Percentiles rank a stretch among this genome's conserved stretches.
Evolutionary conservation across 2,329 filamentous ascomycete genomes (phyloP).

Genomic region (Pseudogymnoascus sp.): DNA sequence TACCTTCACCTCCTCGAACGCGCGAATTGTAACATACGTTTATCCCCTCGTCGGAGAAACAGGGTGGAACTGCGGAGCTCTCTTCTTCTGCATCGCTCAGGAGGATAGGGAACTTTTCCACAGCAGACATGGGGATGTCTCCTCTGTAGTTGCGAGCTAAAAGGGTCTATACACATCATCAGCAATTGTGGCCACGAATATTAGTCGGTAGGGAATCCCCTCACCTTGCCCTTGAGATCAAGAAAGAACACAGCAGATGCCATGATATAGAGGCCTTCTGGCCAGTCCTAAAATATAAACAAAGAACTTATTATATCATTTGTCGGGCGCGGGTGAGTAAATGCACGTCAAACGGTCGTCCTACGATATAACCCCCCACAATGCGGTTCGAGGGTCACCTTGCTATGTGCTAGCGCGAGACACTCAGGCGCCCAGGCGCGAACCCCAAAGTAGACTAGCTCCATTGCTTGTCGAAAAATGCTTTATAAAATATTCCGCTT

Average conservation of each 20-base stretch:
- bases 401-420: not conserved
- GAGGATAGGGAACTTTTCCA: constrained; percentile 94
- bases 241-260: constrained; percentile 97
- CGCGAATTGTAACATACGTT: constrained; percentile 56
- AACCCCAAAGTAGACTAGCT: constrained; percentile 16
- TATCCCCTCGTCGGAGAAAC: constrained; percentile 97
- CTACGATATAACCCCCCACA: constrained; percentile 6
- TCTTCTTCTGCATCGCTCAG: constrained; percentile 99
- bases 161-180: constrained; percentile 61
- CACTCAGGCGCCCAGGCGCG: constrained; percentile 8
- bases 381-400: constrained; percentile 4
- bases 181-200: constrained; percentile 14
- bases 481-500: constrained; percentile 1
- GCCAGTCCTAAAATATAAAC: not conserved
- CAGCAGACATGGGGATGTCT: constrained; percentile 97
- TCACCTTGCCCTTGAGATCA: constrained; percentile 98
- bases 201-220: constrained; percentile 19
- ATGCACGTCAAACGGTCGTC: not conserved
- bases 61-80: constrained; percentile 91
- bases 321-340: not conserved
- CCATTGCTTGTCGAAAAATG: not conserved
- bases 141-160: constrained; percentile 96
- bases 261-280: constrained; percentile 47
- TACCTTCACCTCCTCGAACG: not conserved
- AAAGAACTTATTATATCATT: constrained; percentile 8